Conservation (phyloP, 2,329 filamentous ascomycete genomes). For the Apiospora saccharicola region DNA sequence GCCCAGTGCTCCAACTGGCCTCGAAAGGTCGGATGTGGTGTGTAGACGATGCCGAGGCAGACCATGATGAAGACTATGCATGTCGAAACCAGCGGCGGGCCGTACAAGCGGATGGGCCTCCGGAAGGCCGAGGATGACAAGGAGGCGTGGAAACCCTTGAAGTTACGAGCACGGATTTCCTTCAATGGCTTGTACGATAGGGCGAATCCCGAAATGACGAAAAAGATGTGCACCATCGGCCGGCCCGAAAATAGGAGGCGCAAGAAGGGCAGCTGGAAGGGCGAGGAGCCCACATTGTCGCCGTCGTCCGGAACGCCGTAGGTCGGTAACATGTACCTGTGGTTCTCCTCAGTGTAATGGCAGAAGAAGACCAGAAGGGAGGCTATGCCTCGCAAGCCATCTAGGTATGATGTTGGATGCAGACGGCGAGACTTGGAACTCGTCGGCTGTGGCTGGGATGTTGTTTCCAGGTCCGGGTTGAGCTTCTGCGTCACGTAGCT, state of each 20-base stretch:
- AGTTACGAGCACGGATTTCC: conserved; percentile 48
- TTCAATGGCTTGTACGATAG: conserved; percentile 54
- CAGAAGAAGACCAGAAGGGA: conserved; percentile 57
- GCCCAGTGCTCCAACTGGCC: conserved; percentile 40
- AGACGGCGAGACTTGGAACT: conserved; percentile 27
- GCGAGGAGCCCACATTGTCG: conserved; percentile 44
- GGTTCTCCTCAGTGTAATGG: conserved; percentile 54
- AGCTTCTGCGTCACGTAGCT: conserved; percentile 44
- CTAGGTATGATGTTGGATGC: conserved; percentile 55
- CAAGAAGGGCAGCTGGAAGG: conserved; percentile 60
- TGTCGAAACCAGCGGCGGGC: conserved; percentile 53
- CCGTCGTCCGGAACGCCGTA: conserved; percentile 46
- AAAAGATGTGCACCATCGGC: conserved; percentile 61
- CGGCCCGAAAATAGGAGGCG: conserved; percentile 62
- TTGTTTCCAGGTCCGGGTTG: conserved; percentile 39
- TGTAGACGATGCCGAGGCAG: conserved; percentile 40
- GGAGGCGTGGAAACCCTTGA: conserved; percentile 46
- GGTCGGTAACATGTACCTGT: conserved; percentile 42
- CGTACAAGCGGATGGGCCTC: conserved; percentile 54
- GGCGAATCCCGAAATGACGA: conserved; percentile 59
- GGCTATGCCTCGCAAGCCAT: conserved; percentile 58
- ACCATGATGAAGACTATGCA: conserved; percentile 47
- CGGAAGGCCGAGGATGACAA: conserved; percentile 57
- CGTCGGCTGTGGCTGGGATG: conserved; percentile 27
- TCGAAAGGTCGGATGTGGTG: conserved; percentile 36